Base-by-base conservation (phyloP, 768 basidiomycete genomes). In the Mycena epipterygia region DNA sequence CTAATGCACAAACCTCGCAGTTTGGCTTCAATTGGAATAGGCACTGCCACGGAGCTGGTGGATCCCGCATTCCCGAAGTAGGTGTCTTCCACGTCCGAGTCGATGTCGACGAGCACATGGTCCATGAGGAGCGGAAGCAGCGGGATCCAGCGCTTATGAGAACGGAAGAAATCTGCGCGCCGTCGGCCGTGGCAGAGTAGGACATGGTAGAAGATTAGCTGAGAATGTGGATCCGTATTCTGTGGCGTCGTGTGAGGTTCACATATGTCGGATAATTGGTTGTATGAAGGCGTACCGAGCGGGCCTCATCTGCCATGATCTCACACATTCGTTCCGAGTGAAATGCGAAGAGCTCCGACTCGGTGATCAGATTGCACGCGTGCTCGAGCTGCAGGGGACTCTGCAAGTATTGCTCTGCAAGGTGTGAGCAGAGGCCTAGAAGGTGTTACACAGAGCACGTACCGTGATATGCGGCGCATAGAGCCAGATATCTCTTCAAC, bases 241-340 rank as follows among this genome's bases (percentile, higher is more conserved):
- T 95, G 74, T 59, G 64, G 48, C 49, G 35, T 68, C 53, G 44
- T 52, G 59, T 32, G 73, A 70, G 68, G 17, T 48, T 51, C n/a
- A 71, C 21, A 52, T 49, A 57, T 57, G 64, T 37, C 52, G n/a
- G 27, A 55, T 25, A 57, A 58, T 32, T 32, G 27, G 48, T 42
- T 39, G 51, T 32, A 41, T 41, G 61, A 37, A 33, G 14, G 80
- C 90, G 76, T 77, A 95, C 93, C 76, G 86, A 84, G 77, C 88
- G 86, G 16, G 89, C 88, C 74, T 95, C 91, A 55, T 91, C 87
- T 41, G 93, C 83, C 55, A 96, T 83, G 46, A 93, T 87, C 73
- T 95, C 93, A 64, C 91, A 89, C 94, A 97, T 97, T 37, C 97
- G 85, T 77, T 96, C 96, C 4, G 95, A 96, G 79, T 98, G 96